Conservation (phyloP, 768 basidiomycete genomes). For the Podaxis mareebaensis region DNA sequence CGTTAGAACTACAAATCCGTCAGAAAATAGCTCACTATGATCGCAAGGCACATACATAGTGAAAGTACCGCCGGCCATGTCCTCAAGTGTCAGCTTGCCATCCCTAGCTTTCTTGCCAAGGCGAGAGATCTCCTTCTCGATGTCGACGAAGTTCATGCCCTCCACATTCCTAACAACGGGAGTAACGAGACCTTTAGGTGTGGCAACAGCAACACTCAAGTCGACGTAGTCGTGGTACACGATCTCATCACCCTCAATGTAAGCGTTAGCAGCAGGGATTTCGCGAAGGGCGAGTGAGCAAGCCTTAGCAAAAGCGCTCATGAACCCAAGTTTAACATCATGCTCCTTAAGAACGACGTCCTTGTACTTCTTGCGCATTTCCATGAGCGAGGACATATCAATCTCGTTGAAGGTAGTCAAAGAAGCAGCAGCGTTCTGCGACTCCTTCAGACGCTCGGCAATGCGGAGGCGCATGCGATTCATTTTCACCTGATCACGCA, state of each 20-base stretch:
- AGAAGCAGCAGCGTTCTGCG: slow-evolving; percentile 95
- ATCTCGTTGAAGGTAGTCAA: slow-evolving; percentile 99
- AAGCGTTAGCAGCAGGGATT: slow-evolving; percentile 92
- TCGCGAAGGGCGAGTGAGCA: slow-evolving; percentile 82
- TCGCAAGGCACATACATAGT: slow-evolving; percentile 69
- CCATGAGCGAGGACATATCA: slow-evolving; percentile 96
- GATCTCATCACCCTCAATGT: slow-evolving; percentile 92
- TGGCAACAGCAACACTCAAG: slow-evolving; percentile 93
- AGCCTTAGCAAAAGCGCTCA: slow-evolving; percentile 95
- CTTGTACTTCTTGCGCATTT: slow-evolving; percentile 93
- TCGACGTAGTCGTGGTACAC: slow-evolving; percentile 93
- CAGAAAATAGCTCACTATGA: slow-evolving; percentile 1
- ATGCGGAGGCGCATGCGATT: slow-evolving; percentile 97
- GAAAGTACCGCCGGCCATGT: slow-evolving; percentile 99
- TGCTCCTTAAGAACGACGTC: slow-evolving; percentile 86
- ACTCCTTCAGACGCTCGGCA: slow-evolving; percentile 95
- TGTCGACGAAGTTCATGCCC: slow-evolving; percentile 80
- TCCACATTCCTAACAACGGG: slow-evolving; percentile 94
- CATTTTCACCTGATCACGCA: slow-evolving; percentile 82
- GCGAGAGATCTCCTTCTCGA: slow-evolving; percentile 90
- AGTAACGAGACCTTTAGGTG: slow-evolving; percentile 96
- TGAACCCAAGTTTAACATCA: slow-evolving; percentile 97
- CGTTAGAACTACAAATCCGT: slow-evolving; percentile 74
- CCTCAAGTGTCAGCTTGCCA: slow-evolving; percentile 92
- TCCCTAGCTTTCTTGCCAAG: slow-evolving; percentile 95